Percentiles rank a stretch among this genome's conserved stretches.
Conservation (phyloP, 2,329 filamentous ascomycete species). For the Nemania abortiva region DNA sequence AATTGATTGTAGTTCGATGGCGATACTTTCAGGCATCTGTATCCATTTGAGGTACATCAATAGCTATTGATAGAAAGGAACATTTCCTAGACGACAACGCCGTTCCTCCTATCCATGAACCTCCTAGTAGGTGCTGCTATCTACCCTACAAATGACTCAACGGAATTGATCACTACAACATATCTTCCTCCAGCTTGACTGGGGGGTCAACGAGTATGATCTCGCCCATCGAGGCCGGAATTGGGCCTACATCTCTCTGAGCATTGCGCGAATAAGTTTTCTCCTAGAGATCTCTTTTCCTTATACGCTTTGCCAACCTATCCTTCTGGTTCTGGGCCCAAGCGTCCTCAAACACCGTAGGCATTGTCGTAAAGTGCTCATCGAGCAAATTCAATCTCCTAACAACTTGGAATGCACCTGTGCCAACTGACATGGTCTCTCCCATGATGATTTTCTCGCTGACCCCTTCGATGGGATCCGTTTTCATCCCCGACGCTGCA, state of each 20-base stretch:
- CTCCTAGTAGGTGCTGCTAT: neutral
- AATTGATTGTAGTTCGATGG: neutral
- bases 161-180: neutral
- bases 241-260: neutral
- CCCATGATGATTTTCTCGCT: conserved; percentile 99
- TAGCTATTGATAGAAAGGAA: neutral
- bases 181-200: conserved; percentile 5
- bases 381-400: conserved; percentile 76
- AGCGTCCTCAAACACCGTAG: conserved; percentile 78
- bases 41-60: neutral
- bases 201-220: neutral
- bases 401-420: conserved; percentile 91
- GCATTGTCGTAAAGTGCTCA: conserved; percentile 67
- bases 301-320: conserved; percentile 32
- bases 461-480: conserved; percentile 91
- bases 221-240: neutral
- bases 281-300: conserved; percentile 34
- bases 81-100: conserved; percentile 10
- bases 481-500: conserved; percentile 91
- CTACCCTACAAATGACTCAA: conserved; percentile 4
- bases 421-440: conserved; percentile 91
- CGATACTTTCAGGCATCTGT: conserved; percentile 17
- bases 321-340: conserved; percentile 59
- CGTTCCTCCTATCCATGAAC: conserved; percentile 7
- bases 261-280: conserved; percentile 1